phyloP scores from a whole-genome alignment of 163 green algal species.

The Chloroidium sp. region DNA sequence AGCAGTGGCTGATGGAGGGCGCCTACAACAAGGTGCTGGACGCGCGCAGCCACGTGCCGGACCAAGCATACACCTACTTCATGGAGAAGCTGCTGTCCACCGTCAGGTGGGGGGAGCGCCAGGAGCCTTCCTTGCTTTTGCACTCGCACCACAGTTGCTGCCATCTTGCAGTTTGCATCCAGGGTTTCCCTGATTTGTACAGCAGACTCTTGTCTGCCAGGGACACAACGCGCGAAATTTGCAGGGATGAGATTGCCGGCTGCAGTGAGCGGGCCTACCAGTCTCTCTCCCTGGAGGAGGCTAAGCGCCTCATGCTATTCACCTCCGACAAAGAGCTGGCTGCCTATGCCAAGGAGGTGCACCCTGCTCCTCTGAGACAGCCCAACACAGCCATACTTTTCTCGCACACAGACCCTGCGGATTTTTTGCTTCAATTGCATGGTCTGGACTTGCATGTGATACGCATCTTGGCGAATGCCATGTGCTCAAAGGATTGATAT shows the following conservation, averaged over 20 bases:
- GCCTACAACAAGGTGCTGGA: conserved; percentile 84
- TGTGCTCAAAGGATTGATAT: too few species aligned
- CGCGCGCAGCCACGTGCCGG: conserved; percentile 11
- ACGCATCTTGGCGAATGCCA: too few species aligned
- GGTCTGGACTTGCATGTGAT: too few species aligned
- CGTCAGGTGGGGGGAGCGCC: conserved; percentile 44
- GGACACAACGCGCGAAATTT: neutral
- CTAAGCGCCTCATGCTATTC: conserved; percentile 72
- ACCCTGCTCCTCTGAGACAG: too few species aligned
- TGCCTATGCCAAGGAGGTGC: conserved; percentile 55
- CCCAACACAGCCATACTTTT: too few species aligned
- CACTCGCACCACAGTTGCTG: too few species aligned
- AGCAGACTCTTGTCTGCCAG: too few species aligned
- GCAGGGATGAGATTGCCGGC: conserved; percentile 85
- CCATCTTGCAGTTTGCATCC: neutral
- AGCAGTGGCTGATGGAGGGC: conserved; percentile 95
- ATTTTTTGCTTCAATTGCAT: too few species aligned
- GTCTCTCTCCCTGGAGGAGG: conserved; percentile 61
- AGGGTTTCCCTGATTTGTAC: too few species aligned
- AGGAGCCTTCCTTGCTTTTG: too few species aligned
- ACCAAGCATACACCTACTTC: conserved; percentile 52
- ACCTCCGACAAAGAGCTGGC: conserved; percentile 44
- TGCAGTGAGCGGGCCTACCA: conserved; percentile 84
- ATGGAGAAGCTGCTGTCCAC: conserved; percentile 64
- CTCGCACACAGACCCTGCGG: too few species aligned